Base-by-base conservation (phyloP, 2,329 filamentous ascomycete species). In the Epichloe scottii region DNA sequence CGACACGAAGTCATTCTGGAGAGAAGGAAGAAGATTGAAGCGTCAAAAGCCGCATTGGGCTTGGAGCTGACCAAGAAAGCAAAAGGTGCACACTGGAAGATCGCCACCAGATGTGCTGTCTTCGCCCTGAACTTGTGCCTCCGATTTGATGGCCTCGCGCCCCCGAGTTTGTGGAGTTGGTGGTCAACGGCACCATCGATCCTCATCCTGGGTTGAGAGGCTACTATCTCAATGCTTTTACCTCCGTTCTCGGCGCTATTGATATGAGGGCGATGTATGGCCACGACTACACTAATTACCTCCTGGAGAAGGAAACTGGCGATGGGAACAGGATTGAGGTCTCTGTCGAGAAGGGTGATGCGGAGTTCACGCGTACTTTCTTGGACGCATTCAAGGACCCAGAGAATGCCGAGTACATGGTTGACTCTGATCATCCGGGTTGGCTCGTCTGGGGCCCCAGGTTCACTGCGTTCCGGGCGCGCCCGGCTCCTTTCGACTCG, bases 361-460 rank as follows among this genome's bases (percentile, higher is more conserved):
- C 82, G 0, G 73, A 79, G 8, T 95, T 88, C 76, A 98, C 93
- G 0, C 67, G 83, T 50, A 78, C 83, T 23, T 95, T 89, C 62
- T 73, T 98, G 0, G 76, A 81, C 2, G 77, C 80, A 21, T 98
- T 98, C 64, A 82, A 83, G 10, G 77, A 85, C 46, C 82, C 85
- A 5, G 61, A 65, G 21, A 55, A 58, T 35, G 84, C 88, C 0
- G 83, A 95, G 56, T 95, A 94, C 65, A 94, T 90, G 64, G 82
- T 97, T 44, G 93, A 98, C 63, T 79, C 82, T 50, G 91, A 97
- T 63, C 87, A 94, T 63, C 89, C 91, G 4, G 93, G 93, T 34
- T 98, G 94, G 94, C 76, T 98, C 17, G 89, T 95, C 0, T 98
- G 93, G 93, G 86, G 85, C 49, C 88, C 93, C 66, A 81, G 77